phyloP scores from a whole-genome alignment of 2,329 filamentous ascomycete species.

The Arachnopeziza araneosa region DNA sequence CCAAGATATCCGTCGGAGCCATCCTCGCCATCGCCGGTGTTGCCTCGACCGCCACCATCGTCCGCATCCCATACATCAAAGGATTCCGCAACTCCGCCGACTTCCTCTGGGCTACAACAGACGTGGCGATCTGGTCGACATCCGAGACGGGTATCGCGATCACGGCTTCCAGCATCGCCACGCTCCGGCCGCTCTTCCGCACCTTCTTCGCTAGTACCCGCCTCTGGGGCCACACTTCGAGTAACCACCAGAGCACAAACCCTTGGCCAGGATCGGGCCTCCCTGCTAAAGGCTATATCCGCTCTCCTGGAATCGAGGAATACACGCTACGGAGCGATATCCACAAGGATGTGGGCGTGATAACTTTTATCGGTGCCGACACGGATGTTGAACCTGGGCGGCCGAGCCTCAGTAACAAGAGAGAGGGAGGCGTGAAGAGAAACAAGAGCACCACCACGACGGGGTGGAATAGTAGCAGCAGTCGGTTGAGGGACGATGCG shows the following conservation, averaged over 20 bases:
- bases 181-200: slow-evolving; percentile 34
- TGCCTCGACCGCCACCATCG: slow-evolving; percentile 36
- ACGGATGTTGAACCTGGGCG: neutral
- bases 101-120: slow-evolving; percentile 35
- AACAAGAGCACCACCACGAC: neutral
- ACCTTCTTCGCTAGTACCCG: slow-evolving; percentile 17
- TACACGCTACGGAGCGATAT: slow-evolving; percentile 17
- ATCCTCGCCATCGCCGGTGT: slow-evolving; percentile 32
- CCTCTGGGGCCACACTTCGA: slow-evolving; percentile 7
- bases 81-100: slow-evolving; percentile 32
- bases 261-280: slow-evolving; percentile 8
- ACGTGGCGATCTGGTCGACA: slow-evolving; percentile 39
- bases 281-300: neutral
- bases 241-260: neutral
- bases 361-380: slow-evolving; percentile 15
- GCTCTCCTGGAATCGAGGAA: slow-evolving; percentile 3
- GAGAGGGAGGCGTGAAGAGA: slow-evolving; percentile 1
- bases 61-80: slow-evolving; percentile 38
- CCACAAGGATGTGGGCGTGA: slow-evolving; percentile 11
- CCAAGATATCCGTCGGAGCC: slow-evolving; percentile 32
- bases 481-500: neutral
- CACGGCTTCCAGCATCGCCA: slow-evolving; percentile 35
- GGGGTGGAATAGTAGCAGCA: slow-evolving; percentile 12
- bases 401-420: neutral
- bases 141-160: slow-evolving; percentile 37